A percentile compares a stretch with the other conserved stretches of the same genome.
Conservation (phyloP, 306 rosid genomes). For the Clitoria ternatea region DNA sequence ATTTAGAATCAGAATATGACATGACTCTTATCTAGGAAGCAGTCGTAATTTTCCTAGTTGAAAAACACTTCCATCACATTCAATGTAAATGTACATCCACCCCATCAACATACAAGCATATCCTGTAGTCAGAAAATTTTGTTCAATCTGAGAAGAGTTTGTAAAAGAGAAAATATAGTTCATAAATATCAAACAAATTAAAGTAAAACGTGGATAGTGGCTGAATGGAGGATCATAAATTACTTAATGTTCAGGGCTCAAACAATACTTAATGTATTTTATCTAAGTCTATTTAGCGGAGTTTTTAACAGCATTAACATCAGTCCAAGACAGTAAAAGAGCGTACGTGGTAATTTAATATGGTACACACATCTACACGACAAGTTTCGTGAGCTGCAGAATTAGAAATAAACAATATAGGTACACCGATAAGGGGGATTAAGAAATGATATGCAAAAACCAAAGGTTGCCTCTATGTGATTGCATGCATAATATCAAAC, state of each 20-base stretch:
- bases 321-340: constrained; percentile 40
- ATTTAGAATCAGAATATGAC: not conserved
- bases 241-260: constrained; percentile 31
- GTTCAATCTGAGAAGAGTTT: not conserved
- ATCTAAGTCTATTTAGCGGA: constrained; percentile 36
- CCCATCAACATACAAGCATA: not conserved
- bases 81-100: not conserved
- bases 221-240: constrained; percentile 37
- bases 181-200: not conserved
- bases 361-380: constrained; percentile 61
- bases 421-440: constrained; percentile 14
- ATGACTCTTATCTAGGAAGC: not conserved
- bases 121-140: not conserved
- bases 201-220: constrained; percentile 9
- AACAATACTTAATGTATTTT: constrained; percentile 23
- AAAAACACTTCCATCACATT: not conserved
- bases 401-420: constrained; percentile 25
- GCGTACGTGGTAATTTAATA: constrained; percentile 42
- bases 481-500: constrained; percentile 43
- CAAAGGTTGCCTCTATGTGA: constrained; percentile 46
- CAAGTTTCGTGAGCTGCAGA: constrained; percentile 56
- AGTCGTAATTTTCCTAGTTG: not conserved
- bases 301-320: constrained; percentile 36
- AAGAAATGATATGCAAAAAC: constrained; percentile 31
- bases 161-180: not conserved